These are phyloP conservation scores for Ophiocordyceps polyrhachis-furcata DNA, from an alignment of 2,329 filamentous ascomycete species.

Conservation along the genomic window DNA sequence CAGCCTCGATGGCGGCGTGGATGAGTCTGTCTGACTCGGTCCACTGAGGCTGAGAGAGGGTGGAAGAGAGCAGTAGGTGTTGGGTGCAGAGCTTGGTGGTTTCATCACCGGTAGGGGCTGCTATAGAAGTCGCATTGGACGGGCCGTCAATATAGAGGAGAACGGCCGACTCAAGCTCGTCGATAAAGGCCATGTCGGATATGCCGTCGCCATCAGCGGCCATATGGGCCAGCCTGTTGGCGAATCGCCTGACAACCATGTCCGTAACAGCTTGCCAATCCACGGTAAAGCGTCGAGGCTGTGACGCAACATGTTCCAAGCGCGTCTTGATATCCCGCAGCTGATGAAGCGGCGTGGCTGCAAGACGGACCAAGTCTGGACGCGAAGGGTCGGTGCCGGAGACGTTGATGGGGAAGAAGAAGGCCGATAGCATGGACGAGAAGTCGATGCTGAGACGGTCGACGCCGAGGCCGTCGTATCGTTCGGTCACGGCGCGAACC, in stretches of 20 bases:
- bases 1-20: slow-evolving; percentile 20
- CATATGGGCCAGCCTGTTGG: slow-evolving; percentile 29
- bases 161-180: background rate
- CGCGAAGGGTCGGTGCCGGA: slow-evolving; percentile 19
- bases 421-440: slow-evolving; percentile 30
- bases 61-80: background rate
- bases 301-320: slow-evolving; percentile 22
- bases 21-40: slow-evolving; percentile 26
- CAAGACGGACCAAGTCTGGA: slow-evolving; percentile 15
- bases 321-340: slow-evolving; percentile 18
- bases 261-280: slow-evolving; percentile 53
- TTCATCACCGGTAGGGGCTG: background rate
- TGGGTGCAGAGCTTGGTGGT: background rate
- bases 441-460: slow-evolving; percentile 25
- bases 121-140: background rate
- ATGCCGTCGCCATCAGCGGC: background rate
- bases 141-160: background rate
- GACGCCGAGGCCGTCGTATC: slow-evolving; percentile 26
- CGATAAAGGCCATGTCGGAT: background rate
- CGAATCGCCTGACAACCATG: slow-evolving; percentile 44
- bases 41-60: slow-evolving; percentile 8
- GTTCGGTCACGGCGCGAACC: slow-evolving; percentile 20
- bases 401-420: slow-evolving; percentile 31
- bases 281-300: slow-evolving; percentile 13
- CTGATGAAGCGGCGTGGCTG: slow-evolving; percentile 6